Conservation (phyloP, 208 protist genomes). For the Acanthamoeba triangularis region DNA sequence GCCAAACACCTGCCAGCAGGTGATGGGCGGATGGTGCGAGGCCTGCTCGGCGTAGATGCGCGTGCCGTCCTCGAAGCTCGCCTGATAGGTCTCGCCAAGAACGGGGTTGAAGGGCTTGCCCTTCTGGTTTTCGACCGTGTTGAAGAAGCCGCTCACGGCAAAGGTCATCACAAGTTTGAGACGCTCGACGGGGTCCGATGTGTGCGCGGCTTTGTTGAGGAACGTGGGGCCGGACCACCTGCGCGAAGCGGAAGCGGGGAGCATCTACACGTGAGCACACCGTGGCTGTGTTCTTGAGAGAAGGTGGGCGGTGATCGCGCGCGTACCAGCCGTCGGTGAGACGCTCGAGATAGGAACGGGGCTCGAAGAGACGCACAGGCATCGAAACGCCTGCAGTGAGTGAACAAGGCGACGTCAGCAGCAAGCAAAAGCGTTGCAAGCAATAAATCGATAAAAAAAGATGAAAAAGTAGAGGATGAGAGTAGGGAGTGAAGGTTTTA, state of each 20-base stretch:
- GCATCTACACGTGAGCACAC: background rate
- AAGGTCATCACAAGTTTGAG: constrained; percentile 81
- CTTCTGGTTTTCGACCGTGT: constrained; percentile 49
- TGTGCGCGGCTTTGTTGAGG: constrained; percentile 78
- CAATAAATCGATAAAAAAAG: background rate
- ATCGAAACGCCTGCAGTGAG: constrained; percentile 55
- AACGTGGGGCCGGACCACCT: constrained; percentile 77
- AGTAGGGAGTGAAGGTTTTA: background rate
- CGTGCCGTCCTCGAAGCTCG: constrained; percentile 75
- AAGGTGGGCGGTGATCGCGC: background rate
- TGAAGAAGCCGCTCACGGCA: constrained; percentile 76
- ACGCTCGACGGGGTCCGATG: constrained; percentile 81
- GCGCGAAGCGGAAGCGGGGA: background rate
- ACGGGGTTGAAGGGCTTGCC: constrained; percentile 87
- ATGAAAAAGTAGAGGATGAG: background rate
- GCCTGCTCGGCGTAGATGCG: constrained; percentile 81
- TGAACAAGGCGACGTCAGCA: background rate
- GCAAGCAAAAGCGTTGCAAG: background rate
- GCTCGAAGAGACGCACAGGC: constrained; percentile 83
- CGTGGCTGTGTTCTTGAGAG: background rate
- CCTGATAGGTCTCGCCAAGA: constrained; percentile 82
- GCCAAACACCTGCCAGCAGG: constrained; percentile 76
- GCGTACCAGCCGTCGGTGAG: constrained; percentile 78
- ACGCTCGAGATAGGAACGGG: constrained; percentile 84
- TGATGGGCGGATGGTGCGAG: constrained; percentile 83